phyloP scores from a whole-genome alignment of 306 rosid species.

The Lupinus albus region DNA sequence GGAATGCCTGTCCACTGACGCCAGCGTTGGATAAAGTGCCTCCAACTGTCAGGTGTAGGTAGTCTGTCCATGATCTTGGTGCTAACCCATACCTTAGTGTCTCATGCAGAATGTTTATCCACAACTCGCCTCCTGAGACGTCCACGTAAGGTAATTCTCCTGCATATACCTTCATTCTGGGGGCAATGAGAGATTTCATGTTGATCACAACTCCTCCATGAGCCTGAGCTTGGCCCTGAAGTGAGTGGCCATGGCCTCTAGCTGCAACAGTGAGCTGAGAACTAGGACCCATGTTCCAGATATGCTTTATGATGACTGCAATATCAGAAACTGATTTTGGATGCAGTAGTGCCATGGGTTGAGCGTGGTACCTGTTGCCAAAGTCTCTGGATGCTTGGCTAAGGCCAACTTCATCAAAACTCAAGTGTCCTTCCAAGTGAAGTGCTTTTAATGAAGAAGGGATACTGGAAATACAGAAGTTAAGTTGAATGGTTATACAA shows the following conservation, averaged over 20 bases:
- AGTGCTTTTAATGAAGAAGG: constrained; percentile 61
- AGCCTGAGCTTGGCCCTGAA: constrained; percentile 87
- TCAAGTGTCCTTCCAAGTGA: constrained; percentile 67
- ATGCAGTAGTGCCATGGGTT: constrained; percentile 71
- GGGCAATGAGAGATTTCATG: constrained; percentile 72
- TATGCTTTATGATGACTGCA: constrained; percentile 62
- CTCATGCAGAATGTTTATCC: constrained; percentile 92
- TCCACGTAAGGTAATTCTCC: constrained; percentile 65
- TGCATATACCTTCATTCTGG: constrained; percentile 56
- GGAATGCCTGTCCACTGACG: constrained; percentile 92
- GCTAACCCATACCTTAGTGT: constrained; percentile 76
- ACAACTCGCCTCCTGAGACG: constrained; percentile 86
- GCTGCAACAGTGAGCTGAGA: constrained; percentile 87
- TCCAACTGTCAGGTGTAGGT: constrained; percentile 87
- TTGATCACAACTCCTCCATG: constrained; percentile 77
- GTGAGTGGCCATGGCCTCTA: constrained; percentile 98
- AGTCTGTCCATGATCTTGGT: constrained; percentile 97
- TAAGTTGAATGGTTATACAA: constrained; percentile 51
- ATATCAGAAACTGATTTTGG: constrained; percentile 84
- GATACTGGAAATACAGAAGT: constrained; percentile 55
- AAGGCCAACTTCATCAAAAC: constrained; percentile 62
- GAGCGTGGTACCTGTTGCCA: constrained; percentile 71
- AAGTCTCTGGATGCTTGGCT: constrained; percentile 75
- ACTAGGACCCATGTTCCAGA: constrained; percentile 73
- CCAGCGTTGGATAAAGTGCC: constrained; percentile 98